Evolutionary conservation across 73 alveolate genomes (phyloP).

Genomic region (Paramecium primaurelia): DNA sequence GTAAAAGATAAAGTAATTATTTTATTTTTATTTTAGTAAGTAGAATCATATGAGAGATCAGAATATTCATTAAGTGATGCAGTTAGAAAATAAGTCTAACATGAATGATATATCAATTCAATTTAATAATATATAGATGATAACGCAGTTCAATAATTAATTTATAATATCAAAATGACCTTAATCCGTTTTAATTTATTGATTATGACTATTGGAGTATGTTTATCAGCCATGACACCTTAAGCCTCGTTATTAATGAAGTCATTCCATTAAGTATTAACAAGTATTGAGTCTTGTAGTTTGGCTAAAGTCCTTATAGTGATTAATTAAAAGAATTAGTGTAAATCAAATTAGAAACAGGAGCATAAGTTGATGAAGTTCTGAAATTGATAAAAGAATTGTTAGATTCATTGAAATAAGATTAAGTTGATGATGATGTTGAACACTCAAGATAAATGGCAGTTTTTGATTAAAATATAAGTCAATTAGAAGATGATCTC

Average conservation of each 20-base stretch:
- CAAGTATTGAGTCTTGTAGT: not conserved
- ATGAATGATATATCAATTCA: conserved; percentile 21
- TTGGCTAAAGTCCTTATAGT: not conserved
- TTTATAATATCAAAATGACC: not conserved
- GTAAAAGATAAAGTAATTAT: not conserved
- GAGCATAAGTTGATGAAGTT: conserved; percentile 18
- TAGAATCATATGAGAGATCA: conserved; percentile 19
- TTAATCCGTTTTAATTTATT: conserved; percentile 31
- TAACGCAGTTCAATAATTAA: not conserved
- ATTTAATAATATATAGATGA: not conserved
- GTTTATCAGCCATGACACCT: not conserved
- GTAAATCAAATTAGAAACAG: conserved; percentile 7
- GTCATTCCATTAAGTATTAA: not conserved
- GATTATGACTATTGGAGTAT: not conserved
- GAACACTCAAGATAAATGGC: conserved; percentile 26
- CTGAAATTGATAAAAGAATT: conserved; percentile 7
- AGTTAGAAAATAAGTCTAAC: conserved; percentile 26
- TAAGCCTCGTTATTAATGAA: not conserved
- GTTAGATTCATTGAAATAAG: not conserved
- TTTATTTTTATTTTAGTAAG: not conserved
- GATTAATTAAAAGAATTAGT: conserved; percentile 1
- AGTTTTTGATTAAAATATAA: not conserved
- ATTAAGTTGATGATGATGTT: conserved; percentile 34
- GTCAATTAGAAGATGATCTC: conserved; percentile 1
- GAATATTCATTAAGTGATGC: conserved; percentile 45